These are phyloP conservation scores for Cupressus sempervirens DNA, from an alignment of 75 land plant species.

Conservation along the genomic window DNA sequence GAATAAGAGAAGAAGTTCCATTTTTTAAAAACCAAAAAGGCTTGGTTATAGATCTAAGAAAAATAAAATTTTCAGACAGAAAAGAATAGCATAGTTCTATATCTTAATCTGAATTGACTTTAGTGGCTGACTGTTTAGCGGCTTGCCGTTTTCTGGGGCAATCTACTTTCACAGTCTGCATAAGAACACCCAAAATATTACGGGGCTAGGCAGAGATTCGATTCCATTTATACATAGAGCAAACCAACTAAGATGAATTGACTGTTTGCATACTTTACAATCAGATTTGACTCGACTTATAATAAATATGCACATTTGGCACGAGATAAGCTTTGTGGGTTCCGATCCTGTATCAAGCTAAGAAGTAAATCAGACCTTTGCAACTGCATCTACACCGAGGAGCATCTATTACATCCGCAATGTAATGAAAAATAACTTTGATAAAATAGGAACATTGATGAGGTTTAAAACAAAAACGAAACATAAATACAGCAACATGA, in stretches of 20 bases:
- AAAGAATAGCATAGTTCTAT: background rate
- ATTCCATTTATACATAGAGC: background rate
- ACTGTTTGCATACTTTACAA: background rate
- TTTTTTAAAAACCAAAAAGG: background rate
- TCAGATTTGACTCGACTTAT: background rate
- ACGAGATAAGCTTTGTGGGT: background rate
- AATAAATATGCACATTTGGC: background rate
- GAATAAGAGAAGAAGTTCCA: background rate
- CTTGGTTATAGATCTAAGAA: background rate
- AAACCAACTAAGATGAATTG: background rate
- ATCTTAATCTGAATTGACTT: background rate
- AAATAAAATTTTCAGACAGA: background rate
- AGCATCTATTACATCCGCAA: background rate
- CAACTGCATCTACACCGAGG: background rate
- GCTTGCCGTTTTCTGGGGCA: background rate
- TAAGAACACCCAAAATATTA: background rate
- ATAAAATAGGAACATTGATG: background rate
- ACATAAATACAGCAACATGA: too few species aligned
- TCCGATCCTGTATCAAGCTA: background rate
- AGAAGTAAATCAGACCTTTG: background rate
- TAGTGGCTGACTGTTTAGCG: background rate
- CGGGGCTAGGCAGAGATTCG: background rate
- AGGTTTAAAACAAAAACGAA: too few species aligned
- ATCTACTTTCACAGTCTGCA: background rate
- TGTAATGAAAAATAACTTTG: background rate